These are phyloP conservation scores for Platanthera zijinensis DNA, from an alignment of 106 monocot genomes.

Conservation along the genomic window DNA sequence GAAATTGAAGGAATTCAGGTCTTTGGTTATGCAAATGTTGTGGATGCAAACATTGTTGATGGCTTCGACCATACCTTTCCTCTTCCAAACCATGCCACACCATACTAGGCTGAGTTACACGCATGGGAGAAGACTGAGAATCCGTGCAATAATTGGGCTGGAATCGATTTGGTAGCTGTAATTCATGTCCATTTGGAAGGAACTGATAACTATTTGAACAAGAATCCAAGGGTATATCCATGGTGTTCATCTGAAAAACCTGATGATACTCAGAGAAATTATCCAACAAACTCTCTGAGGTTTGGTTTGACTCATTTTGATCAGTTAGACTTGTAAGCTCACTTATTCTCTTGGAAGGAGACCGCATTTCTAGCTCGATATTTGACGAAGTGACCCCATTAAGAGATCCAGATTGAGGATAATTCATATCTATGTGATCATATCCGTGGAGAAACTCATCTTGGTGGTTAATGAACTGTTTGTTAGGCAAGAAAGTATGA, in stretches of 20 bases:
- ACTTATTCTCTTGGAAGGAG: neutral
- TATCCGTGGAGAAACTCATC: neutral
- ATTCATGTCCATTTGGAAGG: slow-evolving; percentile 3
- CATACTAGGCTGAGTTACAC: slow-evolving; percentile 7
- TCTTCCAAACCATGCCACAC: slow-evolving; percentile 7
- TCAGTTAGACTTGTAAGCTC: neutral
- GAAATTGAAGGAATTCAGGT: slow-evolving; percentile 7
- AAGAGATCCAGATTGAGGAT: neutral
- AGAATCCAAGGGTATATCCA: slow-evolving; percentile 9
- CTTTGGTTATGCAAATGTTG: slow-evolving; percentile 9
- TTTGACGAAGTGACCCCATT: neutral
- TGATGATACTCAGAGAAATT: neutral
- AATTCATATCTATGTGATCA: neutral
- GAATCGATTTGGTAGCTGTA: slow-evolving; percentile 2
- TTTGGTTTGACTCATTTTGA: slow-evolving; percentile 6
- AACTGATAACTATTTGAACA: slow-evolving; percentile 5
- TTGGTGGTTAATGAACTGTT: neutral
- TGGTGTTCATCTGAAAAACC: neutral
- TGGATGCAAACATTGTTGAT: slow-evolving; percentile 9
- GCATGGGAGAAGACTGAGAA: neutral
- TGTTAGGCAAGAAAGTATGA: slow-evolving; percentile 2
- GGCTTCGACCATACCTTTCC: slow-evolving; percentile 5
- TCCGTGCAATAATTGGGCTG: neutral
- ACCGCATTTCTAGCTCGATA: neutral
- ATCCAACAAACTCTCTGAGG: slow-evolving; percentile 3